Base-by-base conservation (phyloP, 1,284 basidiomycete genomes). In the Cystobasidium sp. region DNA sequence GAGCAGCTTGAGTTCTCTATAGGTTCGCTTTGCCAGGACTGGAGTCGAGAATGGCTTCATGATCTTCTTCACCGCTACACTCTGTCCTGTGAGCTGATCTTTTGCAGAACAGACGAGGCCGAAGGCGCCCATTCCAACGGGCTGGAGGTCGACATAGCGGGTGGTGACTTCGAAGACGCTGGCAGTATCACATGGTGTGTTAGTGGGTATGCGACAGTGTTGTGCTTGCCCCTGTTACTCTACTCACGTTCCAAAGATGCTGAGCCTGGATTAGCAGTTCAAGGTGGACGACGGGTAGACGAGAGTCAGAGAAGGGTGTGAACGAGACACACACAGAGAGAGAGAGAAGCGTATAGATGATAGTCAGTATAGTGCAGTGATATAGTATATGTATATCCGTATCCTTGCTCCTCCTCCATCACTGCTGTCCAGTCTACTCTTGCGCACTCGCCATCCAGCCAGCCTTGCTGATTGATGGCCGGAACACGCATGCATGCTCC, bases 91-190 rank as follows among this genome's bases (percentile, higher is more conserved):
- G 67, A 99, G 88, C 84, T 98, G 94, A 83, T 99, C 97, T 84
- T 97, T 98, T 59, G 96, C 94, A 20, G 96, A 98, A 92, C 94
- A 97, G 63, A 97, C 94, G 75, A 97, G 91, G 76, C 94, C 94
- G 81, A 97, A 97, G 56, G 94, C 94, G 78, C 94, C 96, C 96
- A 99, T 99, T 83, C 96, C 97, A 61, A 99, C 96, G n/a, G 96
- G 96, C 83, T 99, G 97, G 31, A 99, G 89, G 86, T 99, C 96
- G 82, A 97, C 92, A 92, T 99, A 99, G 80, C 96, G 89, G 74
- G 94, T 97, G 20, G 94, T 97, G 69, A 97, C 94, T 89, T 97
- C 83, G 75, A 81, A 84, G 74, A 70, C 55, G 22, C 55, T 70
- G n/a, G n/a, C n/a, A n/a, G n/a, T n/a, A n/a, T n/a, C n/a, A n/a